Base-by-base conservation (phyloP, 805 yeast species). In the Candida pseudofarinosa region DNA sequence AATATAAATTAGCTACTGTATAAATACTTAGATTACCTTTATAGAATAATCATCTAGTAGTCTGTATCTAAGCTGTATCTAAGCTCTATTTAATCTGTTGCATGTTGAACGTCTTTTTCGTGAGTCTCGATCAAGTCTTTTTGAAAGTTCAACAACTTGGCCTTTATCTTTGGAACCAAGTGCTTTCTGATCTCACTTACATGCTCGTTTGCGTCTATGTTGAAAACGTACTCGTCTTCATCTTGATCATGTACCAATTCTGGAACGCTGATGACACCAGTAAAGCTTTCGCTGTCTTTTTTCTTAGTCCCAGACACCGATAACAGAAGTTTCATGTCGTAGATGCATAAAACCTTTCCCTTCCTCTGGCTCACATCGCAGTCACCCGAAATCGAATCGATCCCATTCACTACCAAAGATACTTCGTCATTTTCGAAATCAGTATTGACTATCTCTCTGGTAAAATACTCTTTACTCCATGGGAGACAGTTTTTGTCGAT, bases 321-420 rank as follows among this genome's bases (percentile, higher is more conserved):
- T 44, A 85, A 71, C 48, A 67, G 71, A 37, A 85, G 59, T 36
- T 67, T 66, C 72, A 85, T 58, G 56, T 86, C 95, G 54, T 77
- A 85, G 39, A 85, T 81, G 56, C 91, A 85, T 53, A 80, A 76
- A 19, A 83, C 87, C 62, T 81, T 83, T 6, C 91, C 91, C 62
- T 86, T 86, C 67, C 95, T 77, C 62, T 86, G 91, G 17, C 88
- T 81, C 12, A 86, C 90, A 54, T 85, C 86, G 53, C 93, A 84
- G 59, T 86, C 93, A 17, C 95, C 95, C 4, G 69, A 56, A 14
- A 70, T 59, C 4, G 76, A 59, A 19, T 60, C 65, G 3, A 83
- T 65, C 2, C 70, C 54, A 15, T 63, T 63, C 35, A 81, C 53
- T 6, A 60, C 43, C 34, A 63, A 50, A 17, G 40, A 50, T 40